These are phyloP conservation scores for Sclerotinia borealis DNA, from an alignment of 2,329 filamentous ascomycete species.

Conservation along the genomic window DNA sequence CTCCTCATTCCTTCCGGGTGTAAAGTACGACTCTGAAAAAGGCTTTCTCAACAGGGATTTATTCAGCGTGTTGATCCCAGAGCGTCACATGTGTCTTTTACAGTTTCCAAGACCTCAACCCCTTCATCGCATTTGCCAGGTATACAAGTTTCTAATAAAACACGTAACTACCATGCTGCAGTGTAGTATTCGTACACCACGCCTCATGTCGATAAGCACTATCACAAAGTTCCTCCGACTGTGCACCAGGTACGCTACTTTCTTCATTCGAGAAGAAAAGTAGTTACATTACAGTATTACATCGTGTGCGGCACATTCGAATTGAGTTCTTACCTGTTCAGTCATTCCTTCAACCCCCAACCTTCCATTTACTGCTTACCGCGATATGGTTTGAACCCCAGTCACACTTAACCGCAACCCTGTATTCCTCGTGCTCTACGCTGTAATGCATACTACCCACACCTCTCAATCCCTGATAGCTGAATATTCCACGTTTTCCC, in stretches of 20 bases:
- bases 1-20: constrained; percentile 5
- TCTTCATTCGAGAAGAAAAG: constrained; percentile 1
- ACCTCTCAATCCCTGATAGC: constrained; percentile 1
- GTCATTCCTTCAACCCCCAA: neutral
- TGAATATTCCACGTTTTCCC: constrained; percentile 5
- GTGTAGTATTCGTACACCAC: constrained; percentile 6
- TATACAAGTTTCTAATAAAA: neutral
- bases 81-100: constrained; percentile 1
- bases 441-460: constrained; percentile 6
- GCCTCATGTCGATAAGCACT: neutral
- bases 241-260: neutral
- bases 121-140: neutral
- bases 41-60: neutral
- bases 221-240: neutral
- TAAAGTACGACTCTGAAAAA: neutral
- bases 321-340: constrained; percentile 1
- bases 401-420: neutral
- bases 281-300: neutral
- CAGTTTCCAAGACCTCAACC: neutral
- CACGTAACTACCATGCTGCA: constrained; percentile 12
- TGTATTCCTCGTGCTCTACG: constrained; percentile 11
- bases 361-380: neutral
- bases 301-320: constrained; percentile 5
- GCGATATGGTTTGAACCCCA: neutral
- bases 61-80: neutral